Evolutionary conservation across 192 early-diverging fungal species (phyloP).

Genomic region (Helicostylum pulchrum): DNA sequence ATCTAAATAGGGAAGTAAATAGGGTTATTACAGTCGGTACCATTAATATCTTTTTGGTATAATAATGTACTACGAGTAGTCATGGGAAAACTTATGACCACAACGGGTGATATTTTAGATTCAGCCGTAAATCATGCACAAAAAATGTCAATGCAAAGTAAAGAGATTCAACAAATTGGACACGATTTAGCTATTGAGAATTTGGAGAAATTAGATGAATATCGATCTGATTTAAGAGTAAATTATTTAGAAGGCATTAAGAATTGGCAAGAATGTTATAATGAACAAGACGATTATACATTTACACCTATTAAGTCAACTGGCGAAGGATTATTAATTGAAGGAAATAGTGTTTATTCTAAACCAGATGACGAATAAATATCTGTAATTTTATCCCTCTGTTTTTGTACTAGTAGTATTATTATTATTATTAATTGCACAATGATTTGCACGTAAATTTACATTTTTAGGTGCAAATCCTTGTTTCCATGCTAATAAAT

Average conservation of each 20-base stretch:
- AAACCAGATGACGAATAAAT: not conserved
- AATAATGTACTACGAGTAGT: conserved; percentile 48
- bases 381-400: not conserved
- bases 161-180: conserved; percentile 33
- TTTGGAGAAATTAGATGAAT: conserved; percentile 29
- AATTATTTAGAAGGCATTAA: conserved; percentile 19
- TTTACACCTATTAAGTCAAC: not conserved
- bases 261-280: conserved; percentile 12
- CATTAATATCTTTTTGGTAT: conserved; percentile 56
- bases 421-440: conserved; percentile 1
- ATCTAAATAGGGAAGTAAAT: not conserved
- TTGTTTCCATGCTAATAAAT: conserved; percentile 58
- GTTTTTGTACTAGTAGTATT: not conserved
- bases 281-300: conserved; percentile 1
- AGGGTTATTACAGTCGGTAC: conserved; percentile 51
- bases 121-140: conserved; percentile 37
- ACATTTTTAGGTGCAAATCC: conserved; percentile 64
- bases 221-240: conserved; percentile 25
- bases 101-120: conserved; percentile 48
- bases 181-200: conserved; percentile 29
- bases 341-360: no score
- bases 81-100: conserved; percentile 44
- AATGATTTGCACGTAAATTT: conserved; percentile 24
- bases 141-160: conserved; percentile 25
- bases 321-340: no score